Evolutionary conservation across 352 stramenopile genomes (phyloP).

Genomic region (Blastocystis sp.): DNA sequence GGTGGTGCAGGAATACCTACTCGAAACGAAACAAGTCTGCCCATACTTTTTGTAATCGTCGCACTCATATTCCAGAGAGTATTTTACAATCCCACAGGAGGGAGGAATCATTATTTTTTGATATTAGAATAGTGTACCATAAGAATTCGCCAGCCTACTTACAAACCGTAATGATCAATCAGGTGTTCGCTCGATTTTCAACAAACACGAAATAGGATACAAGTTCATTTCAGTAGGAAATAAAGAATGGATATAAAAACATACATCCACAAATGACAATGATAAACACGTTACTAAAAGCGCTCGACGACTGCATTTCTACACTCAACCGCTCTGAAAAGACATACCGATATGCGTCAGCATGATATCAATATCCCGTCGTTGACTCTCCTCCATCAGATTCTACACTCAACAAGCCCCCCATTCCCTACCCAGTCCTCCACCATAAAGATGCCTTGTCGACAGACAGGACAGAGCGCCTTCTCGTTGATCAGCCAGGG

Average conservation of each 20-base stretch:
- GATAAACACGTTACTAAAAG: background rate
- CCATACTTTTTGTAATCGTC: conserved; percentile 10
- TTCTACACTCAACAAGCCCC: background rate
- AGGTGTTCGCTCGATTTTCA: background rate
- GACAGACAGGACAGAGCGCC: conserved; percentile 29
- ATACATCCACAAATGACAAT: background rate
- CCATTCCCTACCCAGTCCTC: background rate
- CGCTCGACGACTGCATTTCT: background rate
- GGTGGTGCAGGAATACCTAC: background rate
- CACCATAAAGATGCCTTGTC: background rate
- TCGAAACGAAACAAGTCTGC: background rate
- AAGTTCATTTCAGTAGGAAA: background rate
- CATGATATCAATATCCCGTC: conserved; percentile 3
- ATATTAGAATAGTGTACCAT: background rate
- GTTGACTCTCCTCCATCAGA: background rate
- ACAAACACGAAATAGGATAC: conserved; percentile 2
- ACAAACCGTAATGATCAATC: conserved; percentile 30
- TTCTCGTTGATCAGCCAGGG: conserved; percentile 38
- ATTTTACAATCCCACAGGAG: background rate
- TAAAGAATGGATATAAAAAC: background rate
- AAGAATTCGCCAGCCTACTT: background rate
- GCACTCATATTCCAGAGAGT: background rate
- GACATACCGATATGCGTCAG: background rate
- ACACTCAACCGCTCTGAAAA: background rate
- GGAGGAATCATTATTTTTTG: background rate